Evolutionary conservation across 2,329 filamentous ascomycete genomes (phyloP).

Genomic region (Neofusicoccum ribis): DNA sequence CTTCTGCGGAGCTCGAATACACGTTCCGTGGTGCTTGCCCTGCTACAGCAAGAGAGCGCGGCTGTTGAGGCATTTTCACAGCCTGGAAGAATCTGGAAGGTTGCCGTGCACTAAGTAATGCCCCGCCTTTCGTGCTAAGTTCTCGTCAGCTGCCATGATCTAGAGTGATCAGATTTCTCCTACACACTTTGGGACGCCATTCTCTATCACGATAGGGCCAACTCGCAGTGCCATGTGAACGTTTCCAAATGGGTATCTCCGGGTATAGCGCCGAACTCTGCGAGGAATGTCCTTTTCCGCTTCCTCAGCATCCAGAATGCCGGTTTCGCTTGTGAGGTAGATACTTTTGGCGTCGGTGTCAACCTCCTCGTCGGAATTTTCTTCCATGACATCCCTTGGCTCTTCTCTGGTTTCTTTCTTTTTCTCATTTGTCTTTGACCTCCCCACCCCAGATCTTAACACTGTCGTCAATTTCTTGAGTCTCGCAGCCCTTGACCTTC

Average conservation of each 20-base stretch:
- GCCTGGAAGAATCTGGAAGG: not conserved
- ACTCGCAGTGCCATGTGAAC: slow-evolving; percentile 45
- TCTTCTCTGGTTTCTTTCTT: no score
- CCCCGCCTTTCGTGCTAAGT: not conserved
- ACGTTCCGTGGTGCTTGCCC: not conserved
- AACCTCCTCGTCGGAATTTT: no score
- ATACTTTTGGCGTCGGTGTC: no score
- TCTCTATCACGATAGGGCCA: slow-evolving; percentile 44
- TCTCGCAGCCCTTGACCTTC: no score
- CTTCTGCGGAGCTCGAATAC: not conserved
- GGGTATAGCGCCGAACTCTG: slow-evolving; percentile 32
- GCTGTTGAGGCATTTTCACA: not conserved
- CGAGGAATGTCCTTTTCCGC: slow-evolving; percentile 31
- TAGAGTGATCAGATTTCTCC: not conserved
- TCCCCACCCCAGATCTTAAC: no score
- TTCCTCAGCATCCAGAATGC: slow-evolving; percentile 21
- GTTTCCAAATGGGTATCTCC: slow-evolving; percentile 41
- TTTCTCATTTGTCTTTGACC: no score
- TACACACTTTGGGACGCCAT: slow-evolving; percentile 38
- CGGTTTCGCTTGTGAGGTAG: not conserved
- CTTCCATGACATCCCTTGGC: no score
- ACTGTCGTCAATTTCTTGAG: no score
- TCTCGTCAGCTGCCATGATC: not conserved
- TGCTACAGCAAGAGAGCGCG: not conserved
- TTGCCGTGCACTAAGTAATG: not conserved